Evolutionary conservation across 345 rosid genomes (phyloP), one percentile per base, ranked within the genome.

Genomic region (Populus deltoides): DNA sequence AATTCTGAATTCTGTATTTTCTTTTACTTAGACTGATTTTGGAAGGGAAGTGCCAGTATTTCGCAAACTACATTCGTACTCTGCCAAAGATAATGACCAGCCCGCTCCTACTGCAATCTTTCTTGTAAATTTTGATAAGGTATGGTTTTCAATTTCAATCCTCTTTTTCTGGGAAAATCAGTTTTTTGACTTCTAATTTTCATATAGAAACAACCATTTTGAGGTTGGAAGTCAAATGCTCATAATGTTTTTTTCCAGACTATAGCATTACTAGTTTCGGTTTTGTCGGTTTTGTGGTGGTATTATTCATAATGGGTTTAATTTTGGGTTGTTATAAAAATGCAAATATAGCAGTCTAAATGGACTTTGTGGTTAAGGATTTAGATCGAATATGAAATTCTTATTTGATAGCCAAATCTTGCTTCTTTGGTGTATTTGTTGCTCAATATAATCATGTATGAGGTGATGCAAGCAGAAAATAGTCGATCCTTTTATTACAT

Each of bases 41-140:
- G 97, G 99, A 80, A 90, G 95, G 86, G 93, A 91, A 82, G 90
- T 97, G 83, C 95, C 94, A 15, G 83, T 86, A 47, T 97, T 92
- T 89, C 89, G 90, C 71, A 87, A 78, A 81, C 86, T 97, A 6
- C 91, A 93, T 83, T 88, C 97, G 39, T 82, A 82, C 80, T 81
- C 95, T 74, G 86, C 88, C 59, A 70, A 39, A 45, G 92, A 88
- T 74, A 82, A 77, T 66, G 97, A 91, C 81, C 90, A 90, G 84
- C 98, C 98, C 38, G 86, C 79, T 80, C 98, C 99, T 17, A 90
- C 77, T 89, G 96, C 96, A 72, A 89, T 97, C 78, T 97, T 97
- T 84, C 65, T 97, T 12, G 88, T 92, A 79, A 94, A 97, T 86
- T 97, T 97, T 80, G 99, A 97, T 82, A 97, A 97, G 96, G 99